Evolutionary conservation across 1,284 basidiomycete species (phyloP).

Genomic region (Puccinia hordei): DNA sequence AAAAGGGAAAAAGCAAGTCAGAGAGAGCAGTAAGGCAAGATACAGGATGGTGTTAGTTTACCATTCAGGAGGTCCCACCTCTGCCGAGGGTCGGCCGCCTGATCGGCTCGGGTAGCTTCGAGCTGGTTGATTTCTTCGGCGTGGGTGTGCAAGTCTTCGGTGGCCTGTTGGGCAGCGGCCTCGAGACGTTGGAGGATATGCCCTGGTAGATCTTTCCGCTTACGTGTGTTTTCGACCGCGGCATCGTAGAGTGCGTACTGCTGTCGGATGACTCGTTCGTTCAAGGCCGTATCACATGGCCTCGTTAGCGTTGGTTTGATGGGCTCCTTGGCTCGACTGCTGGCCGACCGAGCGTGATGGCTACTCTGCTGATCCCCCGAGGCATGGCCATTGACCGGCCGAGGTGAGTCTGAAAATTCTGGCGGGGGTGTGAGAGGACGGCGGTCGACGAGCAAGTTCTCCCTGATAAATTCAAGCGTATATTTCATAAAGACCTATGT

Average conservation of each 20-base stretch:
- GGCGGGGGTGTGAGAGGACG: constrained; percentile 8
- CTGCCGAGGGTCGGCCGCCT: constrained; percentile 11
- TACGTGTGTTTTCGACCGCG: constrained; percentile 42
- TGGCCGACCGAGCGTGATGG: not conserved
- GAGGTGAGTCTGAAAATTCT: constrained; percentile 25
- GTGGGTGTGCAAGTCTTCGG: not conserved
- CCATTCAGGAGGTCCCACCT: constrained; percentile 42
- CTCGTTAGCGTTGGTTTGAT: constrained; percentile 3
- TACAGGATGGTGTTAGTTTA: constrained; percentile 15
- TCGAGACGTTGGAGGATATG: constrained; percentile 30
- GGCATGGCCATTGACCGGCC: not conserved
- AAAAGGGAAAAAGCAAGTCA: not conserved
- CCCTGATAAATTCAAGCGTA: constrained; percentile 35
- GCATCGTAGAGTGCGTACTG: constrained; percentile 39
- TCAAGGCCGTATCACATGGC: constrained; percentile 38
- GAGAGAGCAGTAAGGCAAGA: not conserved
- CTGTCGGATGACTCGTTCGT: constrained; percentile 33
- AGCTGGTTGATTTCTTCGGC: not conserved
- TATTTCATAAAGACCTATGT: constrained; percentile 41
- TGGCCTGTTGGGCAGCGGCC: not conserved
- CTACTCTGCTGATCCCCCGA: not conserved
- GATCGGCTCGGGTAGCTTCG: not conserved
- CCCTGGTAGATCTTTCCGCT: constrained; percentile 24
- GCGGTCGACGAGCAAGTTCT: constrained; percentile 22
- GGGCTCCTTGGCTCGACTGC: not conserved